Percentiles rank a stretch among this genome's conserved stretches.
These are phyloP conservation scores for Penicillium sp. DNA, from an alignment of 2,329 filamentous ascomycete genomes.

Conservation along the genomic window DNA sequence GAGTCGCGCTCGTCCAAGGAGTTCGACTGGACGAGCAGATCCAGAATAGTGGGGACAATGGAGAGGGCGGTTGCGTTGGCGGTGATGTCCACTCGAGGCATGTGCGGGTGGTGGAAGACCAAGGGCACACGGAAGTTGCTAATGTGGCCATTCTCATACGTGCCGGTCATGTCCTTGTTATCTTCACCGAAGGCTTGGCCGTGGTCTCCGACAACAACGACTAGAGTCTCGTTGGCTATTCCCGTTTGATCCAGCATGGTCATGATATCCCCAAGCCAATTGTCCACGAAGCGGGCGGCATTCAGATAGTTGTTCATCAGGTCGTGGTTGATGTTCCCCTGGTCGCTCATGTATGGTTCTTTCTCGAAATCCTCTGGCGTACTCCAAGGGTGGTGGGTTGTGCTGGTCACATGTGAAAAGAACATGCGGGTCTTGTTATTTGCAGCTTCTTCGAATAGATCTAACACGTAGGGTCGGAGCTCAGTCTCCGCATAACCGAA, in stretches of 20 bases:
- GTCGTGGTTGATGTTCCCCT: conserved; percentile 29
- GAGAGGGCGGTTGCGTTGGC: conserved; percentile 44
- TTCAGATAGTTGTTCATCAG: conserved; percentile 47
- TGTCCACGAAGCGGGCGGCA: conserved; percentile 44
- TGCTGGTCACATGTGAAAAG: conserved; percentile 35
- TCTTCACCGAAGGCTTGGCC: conserved; percentile 48
- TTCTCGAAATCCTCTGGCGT: conserved; percentile 34
- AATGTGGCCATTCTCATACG: conserved; percentile 48
- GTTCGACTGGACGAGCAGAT: conserved; percentile 43
- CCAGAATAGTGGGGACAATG: conserved; percentile 48
- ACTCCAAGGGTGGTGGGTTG: conserved; percentile 46
- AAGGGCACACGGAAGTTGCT: conserved; percentile 48
- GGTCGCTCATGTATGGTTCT: conserved; percentile 26
- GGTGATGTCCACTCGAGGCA: conserved; percentile 44
- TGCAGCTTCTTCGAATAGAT: conserved; percentile 30
- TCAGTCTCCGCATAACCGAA: conserved; percentile 45
- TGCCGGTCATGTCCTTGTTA: conserved; percentile 38
- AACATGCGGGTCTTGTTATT: conserved; percentile 34
- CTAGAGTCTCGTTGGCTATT: conserved; percentile 47
- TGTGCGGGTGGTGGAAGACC: conserved; percentile 45
- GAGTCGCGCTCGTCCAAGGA: conserved; percentile 39
- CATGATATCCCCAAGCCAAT: conserved; percentile 46
- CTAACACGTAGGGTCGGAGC: conserved; percentile 37
- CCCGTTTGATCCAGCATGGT: conserved; percentile 44
- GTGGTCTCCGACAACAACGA: conserved; percentile 49